Percentiles rank a stretch among this genome's conserved stretches.
These are phyloP conservation scores for Tillandsia fasciculata DNA, from an alignment of 176 grass and related monocot genomes.

Conservation along the genomic window DNA sequence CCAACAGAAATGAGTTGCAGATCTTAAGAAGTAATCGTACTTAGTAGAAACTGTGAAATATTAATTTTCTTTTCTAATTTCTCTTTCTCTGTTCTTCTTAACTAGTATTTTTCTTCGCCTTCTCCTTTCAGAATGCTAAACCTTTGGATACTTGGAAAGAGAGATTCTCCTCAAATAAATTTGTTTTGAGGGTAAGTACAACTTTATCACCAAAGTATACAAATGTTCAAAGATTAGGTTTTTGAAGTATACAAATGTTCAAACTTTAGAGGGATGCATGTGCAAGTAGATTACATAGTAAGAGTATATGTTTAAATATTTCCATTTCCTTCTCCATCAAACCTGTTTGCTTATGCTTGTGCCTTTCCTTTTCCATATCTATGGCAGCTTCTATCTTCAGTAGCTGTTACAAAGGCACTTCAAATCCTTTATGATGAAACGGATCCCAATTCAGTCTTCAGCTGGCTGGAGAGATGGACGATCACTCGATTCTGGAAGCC, in stretches of 20 bases:
- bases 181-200: slow-evolving; percentile 52
- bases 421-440: slow-evolving; percentile 60
- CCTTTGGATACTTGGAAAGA: slow-evolving; percentile 52
- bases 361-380: slow-evolving; percentile 12
- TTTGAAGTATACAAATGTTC: no score
- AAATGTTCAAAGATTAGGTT: no score
- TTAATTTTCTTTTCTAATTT: slow-evolving; percentile 1
- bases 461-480: slow-evolving; percentile 86
- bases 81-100: slow-evolving; percentile 1
- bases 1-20: no score
- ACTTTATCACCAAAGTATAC: no score
- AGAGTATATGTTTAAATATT: no score
- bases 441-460: slow-evolving; percentile 61
- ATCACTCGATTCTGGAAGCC: slow-evolving; percentile 47
- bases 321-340: neutral
- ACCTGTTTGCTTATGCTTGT: neutral
- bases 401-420: slow-evolving; percentile 37
- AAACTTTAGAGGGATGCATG: no score
- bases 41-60: neutral
- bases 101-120: slow-evolving; percentile 5
- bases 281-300: no score
- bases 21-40: neutral
- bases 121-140: slow-evolving; percentile 40
- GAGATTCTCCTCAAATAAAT: slow-evolving; percentile 59
- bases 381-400: slow-evolving; percentile 57